phyloP scores from a whole-genome alignment of 306 rosid species.

The Geum urbanum region DNA sequence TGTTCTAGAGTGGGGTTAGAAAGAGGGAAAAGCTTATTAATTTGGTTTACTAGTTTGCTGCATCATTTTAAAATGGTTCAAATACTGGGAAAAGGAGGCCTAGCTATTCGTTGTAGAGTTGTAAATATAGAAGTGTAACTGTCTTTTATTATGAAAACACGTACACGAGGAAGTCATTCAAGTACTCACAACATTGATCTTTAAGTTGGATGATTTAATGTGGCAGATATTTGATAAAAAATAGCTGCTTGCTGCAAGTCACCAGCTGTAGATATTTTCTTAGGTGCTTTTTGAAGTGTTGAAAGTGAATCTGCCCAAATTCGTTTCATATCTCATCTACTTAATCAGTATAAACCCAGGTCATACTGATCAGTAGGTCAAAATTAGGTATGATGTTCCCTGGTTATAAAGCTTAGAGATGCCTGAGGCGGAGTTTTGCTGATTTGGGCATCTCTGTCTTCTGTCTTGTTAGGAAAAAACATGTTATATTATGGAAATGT shows the following conservation, averaged over 20 bases:
- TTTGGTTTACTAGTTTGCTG: not conserved
- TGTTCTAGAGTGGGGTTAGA: not conserved
- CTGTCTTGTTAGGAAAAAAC: not conserved
- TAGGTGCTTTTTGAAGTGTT: not conserved
- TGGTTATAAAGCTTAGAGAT: not conserved
- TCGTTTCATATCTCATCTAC: not conserved
- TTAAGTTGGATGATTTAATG: not conserved
- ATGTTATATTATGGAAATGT: not conserved
- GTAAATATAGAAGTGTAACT: not conserved
- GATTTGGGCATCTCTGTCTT: not conserved
- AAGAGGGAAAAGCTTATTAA: not conserved
- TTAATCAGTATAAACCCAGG: not conserved
- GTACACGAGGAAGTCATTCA: not conserved
- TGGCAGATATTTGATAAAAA: not conserved
- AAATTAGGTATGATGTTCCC: too few relatives aligned
- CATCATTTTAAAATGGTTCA: not conserved
- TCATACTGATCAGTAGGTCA: not conserved
- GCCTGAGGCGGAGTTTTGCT: not conserved
- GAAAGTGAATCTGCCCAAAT: not conserved
- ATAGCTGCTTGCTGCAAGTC: not conserved
- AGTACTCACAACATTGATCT: not conserved
- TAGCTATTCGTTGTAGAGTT: not conserved
- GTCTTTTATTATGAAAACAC: not conserved
- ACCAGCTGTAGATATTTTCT: not conserved
- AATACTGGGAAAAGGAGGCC: not conserved